Base-by-base conservation (phyloP, 2,329 filamentous ascomycete genomes). In the Thielaviopsis euricoi region DNA sequence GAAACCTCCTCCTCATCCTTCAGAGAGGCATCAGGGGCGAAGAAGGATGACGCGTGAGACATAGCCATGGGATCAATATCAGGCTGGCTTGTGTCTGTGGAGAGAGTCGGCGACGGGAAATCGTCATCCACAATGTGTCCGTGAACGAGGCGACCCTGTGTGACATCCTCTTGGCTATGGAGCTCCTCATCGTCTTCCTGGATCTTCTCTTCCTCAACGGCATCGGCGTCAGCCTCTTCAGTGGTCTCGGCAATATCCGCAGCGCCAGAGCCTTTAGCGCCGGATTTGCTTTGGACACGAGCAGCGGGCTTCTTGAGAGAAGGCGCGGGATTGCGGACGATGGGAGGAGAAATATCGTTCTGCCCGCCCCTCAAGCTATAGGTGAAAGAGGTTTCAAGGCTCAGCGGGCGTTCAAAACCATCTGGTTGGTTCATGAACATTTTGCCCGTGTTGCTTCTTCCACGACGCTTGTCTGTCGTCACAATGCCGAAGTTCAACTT, bases 401-500 rank as follows among this genome's bases (percentile, higher is more conserved):
- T 66, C 19, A 70, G 67, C 48, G 74, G 71, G 52, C 73, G 73
- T 54, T 81, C 75, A 10, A 78, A 73, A 1, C 76, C 78, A 67
- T 87, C 83, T 17, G 86, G 76, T 63, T 84, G 81, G 57, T 73
- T 77, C 71, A 87, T 80, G 63, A 95, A 85, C 71, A 87, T 84
- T 69, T 89, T 95, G 53, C 85, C 82, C 53, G 81, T 80, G 80
- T 87, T 83, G 66, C 78, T 84, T 63, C 71, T 68, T 43, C 77
- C 74, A 56, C 86, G 76, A 66, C 81, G 83, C 64, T 82, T 78
- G 64, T 94, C 89, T 6, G 89, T 94, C 2, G 88, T 94, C 58
- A 98, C 89, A 67, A 98, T 89, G 64, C 93, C 93, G 65, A 98
- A 98, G 74, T 94, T 97, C 64, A 98, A 80, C 76, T 97, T 97